Evolutionary conservation across 2,329 filamentous ascomycete species (phyloP).

Genomic region (Aureobasidium melanogenum): DNA sequence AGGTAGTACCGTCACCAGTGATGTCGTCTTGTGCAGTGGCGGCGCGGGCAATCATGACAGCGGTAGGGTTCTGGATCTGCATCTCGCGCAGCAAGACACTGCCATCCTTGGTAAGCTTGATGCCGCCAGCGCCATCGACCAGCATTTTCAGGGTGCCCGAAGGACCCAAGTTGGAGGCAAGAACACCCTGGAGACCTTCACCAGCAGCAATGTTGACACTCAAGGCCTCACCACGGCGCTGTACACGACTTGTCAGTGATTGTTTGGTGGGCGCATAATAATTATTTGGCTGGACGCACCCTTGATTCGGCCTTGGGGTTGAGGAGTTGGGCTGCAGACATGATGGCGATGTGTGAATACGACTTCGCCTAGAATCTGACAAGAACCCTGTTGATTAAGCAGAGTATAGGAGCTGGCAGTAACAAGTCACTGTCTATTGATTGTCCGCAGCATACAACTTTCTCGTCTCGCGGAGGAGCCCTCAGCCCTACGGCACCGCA

Average conservation of each 20-base stretch:
- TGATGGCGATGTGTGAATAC: conserved; percentile 32
- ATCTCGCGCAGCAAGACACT: conserved; percentile 70
- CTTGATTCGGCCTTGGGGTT: conserved; percentile 98
- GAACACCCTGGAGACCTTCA: conserved; percentile 67
- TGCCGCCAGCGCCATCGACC: conserved; percentile 59
- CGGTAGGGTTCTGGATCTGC: conserved; percentile 98
- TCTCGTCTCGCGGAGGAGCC: neutral
- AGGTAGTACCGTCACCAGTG: conserved; percentile 94
- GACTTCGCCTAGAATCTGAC: neutral
- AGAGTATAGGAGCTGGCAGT: neutral
- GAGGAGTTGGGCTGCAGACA: conserved; percentile 96
- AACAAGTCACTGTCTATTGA: neutral
- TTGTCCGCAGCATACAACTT: neutral
- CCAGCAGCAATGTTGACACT: conserved; percentile 95
- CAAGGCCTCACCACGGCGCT: conserved; percentile 95
- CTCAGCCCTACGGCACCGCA: conserved; percentile 3
- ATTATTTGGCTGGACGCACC: conserved; percentile 44
- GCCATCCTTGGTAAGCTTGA: conserved; percentile 98
- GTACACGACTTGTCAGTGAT: conserved; percentile 34
- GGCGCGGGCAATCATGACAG: conserved; percentile 70
- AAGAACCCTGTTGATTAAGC: neutral
- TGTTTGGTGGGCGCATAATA: conserved; percentile 4
- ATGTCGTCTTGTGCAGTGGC: conserved; percentile 98
- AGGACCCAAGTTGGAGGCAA: conserved; percentile 92
- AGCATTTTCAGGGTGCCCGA: conserved; percentile 93